Percentiles rank a stretch among this genome's conserved stretches.
Conservation (phyloP, 208 protist species). For the Leishmania braziliensis region DNA sequence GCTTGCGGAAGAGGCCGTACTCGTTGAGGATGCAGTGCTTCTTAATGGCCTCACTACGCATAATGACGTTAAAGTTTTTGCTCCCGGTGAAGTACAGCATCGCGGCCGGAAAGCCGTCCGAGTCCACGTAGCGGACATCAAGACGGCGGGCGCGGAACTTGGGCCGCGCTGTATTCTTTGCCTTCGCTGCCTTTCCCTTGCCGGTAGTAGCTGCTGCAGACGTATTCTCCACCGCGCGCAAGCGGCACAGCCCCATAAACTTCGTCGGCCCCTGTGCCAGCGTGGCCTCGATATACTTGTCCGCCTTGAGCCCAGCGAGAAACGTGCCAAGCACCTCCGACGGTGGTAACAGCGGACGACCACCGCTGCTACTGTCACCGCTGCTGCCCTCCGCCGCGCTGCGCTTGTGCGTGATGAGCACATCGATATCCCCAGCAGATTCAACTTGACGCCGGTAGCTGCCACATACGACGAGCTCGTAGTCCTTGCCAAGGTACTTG, state of each 20-base stretch:
- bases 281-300: slow-evolving; percentile 81
- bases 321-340: slow-evolving; percentile 63
- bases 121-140: slow-evolving; percentile 89
- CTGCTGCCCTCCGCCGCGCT: neutral
- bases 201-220: neutral
- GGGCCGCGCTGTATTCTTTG: slow-evolving; percentile 19
- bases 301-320: slow-evolving; percentile 56
- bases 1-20: slow-evolving; percentile 82
- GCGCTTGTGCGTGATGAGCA: slow-evolving; percentile 76
- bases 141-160: slow-evolving; percentile 70
- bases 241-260: slow-evolving; percentile 89
- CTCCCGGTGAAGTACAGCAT: slow-evolving; percentile 95
- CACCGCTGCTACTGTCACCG: neutral
- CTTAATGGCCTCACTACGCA: slow-evolving; percentile 88
- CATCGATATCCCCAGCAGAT: slow-evolving; percentile 86
- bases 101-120: slow-evolving; percentile 76
- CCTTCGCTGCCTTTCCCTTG: slow-evolving; percentile 18
- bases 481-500: slow-evolving; percentile 75
- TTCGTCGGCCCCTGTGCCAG: slow-evolving; percentile 84
- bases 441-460: slow-evolving; percentile 69
- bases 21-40: slow-evolving; percentile 83
- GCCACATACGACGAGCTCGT: slow-evolving; percentile 79
- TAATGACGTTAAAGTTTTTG: slow-evolving; percentile 92
- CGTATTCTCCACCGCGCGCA: slow-evolving; percentile 31
- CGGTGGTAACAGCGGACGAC: slow-evolving; percentile 11